These are phyloP conservation scores for Eutypa lata DNA, from an alignment of 2,329 filamentous ascomycete species.

Conservation along the genomic window DNA sequence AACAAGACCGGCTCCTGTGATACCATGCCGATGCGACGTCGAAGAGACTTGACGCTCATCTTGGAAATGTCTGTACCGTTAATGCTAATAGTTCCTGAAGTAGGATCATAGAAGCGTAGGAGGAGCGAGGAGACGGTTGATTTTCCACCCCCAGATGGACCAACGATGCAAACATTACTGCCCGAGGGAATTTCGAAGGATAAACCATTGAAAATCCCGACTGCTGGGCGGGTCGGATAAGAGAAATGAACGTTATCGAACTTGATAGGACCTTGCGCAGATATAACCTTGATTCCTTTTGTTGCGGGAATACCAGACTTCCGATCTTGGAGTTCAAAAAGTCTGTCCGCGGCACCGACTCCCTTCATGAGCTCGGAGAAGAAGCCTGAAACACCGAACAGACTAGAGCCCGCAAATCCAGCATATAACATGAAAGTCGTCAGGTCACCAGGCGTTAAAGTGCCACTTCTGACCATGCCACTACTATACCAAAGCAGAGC, in stretches of 20 bases:
- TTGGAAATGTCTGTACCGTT: conserved; percentile 77
- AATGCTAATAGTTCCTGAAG: conserved; percentile 72
- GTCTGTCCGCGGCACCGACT: conserved; percentile 88
- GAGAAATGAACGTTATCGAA: conserved; percentile 85
- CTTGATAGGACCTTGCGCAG: conserved; percentile 82
- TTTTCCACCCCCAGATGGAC: conserved; percentile 93
- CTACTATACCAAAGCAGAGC: conserved; percentile 88
- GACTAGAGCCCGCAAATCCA: conserved; percentile 76
- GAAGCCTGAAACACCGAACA: conserved; percentile 92
- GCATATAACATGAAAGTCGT: conserved; percentile 99
- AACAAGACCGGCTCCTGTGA: conserved; percentile 94
- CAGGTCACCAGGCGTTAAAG: conserved; percentile 86
- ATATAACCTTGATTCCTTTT: conserved; percentile 72
- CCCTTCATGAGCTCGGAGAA: conserved; percentile 99
- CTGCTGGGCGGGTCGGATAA: conserved; percentile 90
- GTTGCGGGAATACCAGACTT: conserved; percentile 85
- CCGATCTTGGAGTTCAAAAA: conserved; percentile 94
- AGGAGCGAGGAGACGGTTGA: conserved; percentile 92
- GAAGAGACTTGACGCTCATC: conserved; percentile 91
- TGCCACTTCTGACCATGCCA: conserved; percentile 80
- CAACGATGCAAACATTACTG: conserved; percentile 93
- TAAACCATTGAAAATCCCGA: conserved; percentile 84
- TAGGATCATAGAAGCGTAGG: conserved; percentile 87
- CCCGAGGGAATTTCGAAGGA: conserved; percentile 90
- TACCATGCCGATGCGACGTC: conserved; percentile 90